Evolutionary conservation across 164 flowering plant genomes (phyloP), one percentile per base, ranked within the genome.

Genomic region (Stephania cephalantha): DNA sequence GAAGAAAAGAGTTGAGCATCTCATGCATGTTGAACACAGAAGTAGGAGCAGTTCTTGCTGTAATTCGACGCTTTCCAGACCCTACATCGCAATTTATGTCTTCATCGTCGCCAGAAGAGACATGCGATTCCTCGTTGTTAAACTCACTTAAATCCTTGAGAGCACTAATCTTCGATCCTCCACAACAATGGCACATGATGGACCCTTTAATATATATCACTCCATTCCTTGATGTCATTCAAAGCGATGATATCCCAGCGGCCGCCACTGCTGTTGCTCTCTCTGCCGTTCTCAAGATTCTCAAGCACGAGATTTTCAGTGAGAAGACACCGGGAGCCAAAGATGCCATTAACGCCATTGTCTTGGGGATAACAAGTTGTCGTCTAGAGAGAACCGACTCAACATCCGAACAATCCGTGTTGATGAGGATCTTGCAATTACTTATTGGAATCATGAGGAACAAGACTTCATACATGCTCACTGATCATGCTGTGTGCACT

Each of bases 11-110:
- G 79, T 81, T 89, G 5, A 88, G 88, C 0, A 25, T 91, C 45
- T 86, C 99, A 0, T 95, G 98, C 88, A 91, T 88, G 93, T 73
- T 95, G 7, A 95, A 91, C 87, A 88, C 94, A 7, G 97, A 95
- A 75, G 87, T 95, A 0, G 89, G 94, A 0, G 87, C 97, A 9
- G 85, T 95, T 71, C 88, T 95, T 1, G 98, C 98, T 8, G 96
- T 89, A 66, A 78, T 95, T 45, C 85, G 99, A 3, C 91, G 92
- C 0, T 68, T 77, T 17, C 79, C 80, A 1, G 89, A 73, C 2
- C 74, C 79, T 1, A 77, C 58, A 72, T 65, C 84, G 35, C 88
- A 84, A 7, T 83, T 78, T 81, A 48, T 86, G 25, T 76, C 86
- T 17, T 67, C 85, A 18, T 76, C 86, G 13, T 67, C 85, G 18